A percentile compares a stretch with the other conserved stretches of the same genome.
Evolutionary conservation across 208 protist genomes (phyloP).

Genomic region (Leishmania turanica): DNA sequence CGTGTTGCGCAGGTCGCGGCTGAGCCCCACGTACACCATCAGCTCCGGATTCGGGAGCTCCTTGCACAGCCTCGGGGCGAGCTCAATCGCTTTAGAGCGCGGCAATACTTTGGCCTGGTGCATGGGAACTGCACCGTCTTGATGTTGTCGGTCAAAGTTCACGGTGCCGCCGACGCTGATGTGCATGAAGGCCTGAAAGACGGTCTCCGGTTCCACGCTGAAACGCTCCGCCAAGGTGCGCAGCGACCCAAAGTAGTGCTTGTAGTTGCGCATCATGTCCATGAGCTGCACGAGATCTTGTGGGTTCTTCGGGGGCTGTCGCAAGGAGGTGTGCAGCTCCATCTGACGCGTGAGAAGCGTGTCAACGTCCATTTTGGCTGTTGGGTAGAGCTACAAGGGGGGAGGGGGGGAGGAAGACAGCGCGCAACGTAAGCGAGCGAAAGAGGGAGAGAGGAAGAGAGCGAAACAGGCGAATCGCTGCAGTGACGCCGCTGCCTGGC

Average conservation of each 20-base stretch:
- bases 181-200: slow-evolving; percentile 90
- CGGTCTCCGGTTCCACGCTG: slow-evolving; percentile 45
- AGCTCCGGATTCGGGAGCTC: slow-evolving; percentile 58
- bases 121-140: slow-evolving; percentile 85
- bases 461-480: neutral
- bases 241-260: slow-evolving; percentile 63
- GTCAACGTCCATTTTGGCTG: slow-evolving; percentile 55
- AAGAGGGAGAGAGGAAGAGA: neutral
- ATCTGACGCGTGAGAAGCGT: slow-evolving; percentile 86
- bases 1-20: slow-evolving; percentile 64
- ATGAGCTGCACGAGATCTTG: slow-evolving; percentile 66
- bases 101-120: slow-evolving; percentile 92
- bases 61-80: slow-evolving; percentile 61
- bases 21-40: slow-evolving; percentile 66
- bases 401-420: neutral
- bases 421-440: neutral
- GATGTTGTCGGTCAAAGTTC: slow-evolving; percentile 80
- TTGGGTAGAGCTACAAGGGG: neutral
- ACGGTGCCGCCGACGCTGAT: slow-evolving; percentile 77
- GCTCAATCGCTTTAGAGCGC: slow-evolving; percentile 64
- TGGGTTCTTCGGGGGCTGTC: slow-evolving; percentile 65
- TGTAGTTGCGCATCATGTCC: slow-evolving; percentile 61
- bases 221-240: slow-evolving; percentile 44
- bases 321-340: slow-evolving; percentile 85
- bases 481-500: no score